Evolutionary conservation across 371 early-diverging fungal genomes (phyloP), one percentile per base, ranked within the genome.

Genomic region (Neoconidiobolus thromboides): DNA sequence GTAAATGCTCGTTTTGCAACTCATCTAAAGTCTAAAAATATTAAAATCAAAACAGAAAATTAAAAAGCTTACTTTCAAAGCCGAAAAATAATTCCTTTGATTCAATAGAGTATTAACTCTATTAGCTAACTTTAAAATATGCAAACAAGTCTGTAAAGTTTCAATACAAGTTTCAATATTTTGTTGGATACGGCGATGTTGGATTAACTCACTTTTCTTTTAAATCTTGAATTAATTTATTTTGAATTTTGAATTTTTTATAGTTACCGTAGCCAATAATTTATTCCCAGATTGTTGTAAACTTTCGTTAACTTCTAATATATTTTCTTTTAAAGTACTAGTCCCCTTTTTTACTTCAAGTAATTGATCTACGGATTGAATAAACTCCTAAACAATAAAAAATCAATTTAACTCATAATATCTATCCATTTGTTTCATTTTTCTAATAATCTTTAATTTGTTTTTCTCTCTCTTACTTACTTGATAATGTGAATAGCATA

Each of bases 401-500:
- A n/a, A 50, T 4, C 43, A 36, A 39, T 15, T 50, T 2, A 37
- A 4, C 39, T 12, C 39, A 6, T 55, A 41, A 41, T 6, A 7
- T n/a, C 5, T 41, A 57, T 55, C 12, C 39, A 37, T 55, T 4
- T 55, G 9, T 36, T n/a, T 3, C 15, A 57, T 26, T 26, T 26
- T 26, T 26, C 26, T 26, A 26, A 26, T 26, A 26, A 26, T 26
- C 26, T 26, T 26, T 26, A 26, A 26, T 26, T 26, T 26, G 26
- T 26, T 26, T 26, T 26, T 26, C 26, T 26, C 26, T 26, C 26
- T 26, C 26, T 26, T 26, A 26, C 26, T 52, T 68, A 85, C 89
- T 75, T 91, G 91, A 67, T 94, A 93, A 69, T 98, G 88, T 62
- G 82, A 78, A 68, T 89, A 88, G 76, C 98, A 98, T 79, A 98